phyloP scores from a whole-genome alignment of 352 stramenopile species.

The Pythium graminicola region DNA sequence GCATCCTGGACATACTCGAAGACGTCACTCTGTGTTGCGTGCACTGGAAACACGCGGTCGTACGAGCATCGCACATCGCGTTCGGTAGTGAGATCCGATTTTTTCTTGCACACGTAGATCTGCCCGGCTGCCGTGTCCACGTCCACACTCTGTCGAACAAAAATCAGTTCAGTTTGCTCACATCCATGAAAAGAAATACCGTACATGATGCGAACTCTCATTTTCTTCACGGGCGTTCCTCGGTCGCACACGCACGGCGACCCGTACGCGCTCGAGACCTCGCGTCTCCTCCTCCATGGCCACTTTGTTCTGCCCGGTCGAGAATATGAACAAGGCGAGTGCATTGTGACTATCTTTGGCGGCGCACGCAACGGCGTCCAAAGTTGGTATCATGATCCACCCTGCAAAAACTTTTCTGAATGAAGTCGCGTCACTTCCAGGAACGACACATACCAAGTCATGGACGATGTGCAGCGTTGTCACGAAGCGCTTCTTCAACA shows the following conservation, averaged over 20 bases:
- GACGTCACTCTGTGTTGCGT: slow-evolving; percentile 55
- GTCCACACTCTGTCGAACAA: slow-evolving; percentile 23
- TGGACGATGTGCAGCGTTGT: slow-evolving; percentile 34
- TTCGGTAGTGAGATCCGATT: slow-evolving; percentile 26
- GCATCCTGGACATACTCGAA: slow-evolving; percentile 66
- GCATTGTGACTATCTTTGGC: neutral
- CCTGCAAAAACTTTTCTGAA: no score
- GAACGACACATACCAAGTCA: neutral
- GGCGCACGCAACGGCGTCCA: no score
- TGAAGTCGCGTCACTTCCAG: no score
- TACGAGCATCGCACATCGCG: slow-evolving; percentile 53
- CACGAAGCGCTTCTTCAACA: slow-evolving; percentile 39
- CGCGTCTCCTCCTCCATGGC: slow-evolving; percentile 10
- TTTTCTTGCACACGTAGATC: slow-evolving; percentile 48
- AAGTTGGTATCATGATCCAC: no score
- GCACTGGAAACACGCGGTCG: slow-evolving; percentile 67
- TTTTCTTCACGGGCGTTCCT: slow-evolving; percentile 59
- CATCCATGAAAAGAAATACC: neutral
- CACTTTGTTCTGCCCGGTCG: neutral
- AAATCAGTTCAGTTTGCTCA: neutral
- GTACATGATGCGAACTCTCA: slow-evolving; percentile 21
- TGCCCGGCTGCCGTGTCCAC: slow-evolving; percentile 30
- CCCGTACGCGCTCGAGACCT: slow-evolving; percentile 51
- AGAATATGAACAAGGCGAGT: no score
- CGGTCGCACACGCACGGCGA: slow-evolving; percentile 75